Evolutionary conservation across 1,284 basidiomycete species (phyloP), one percentile per base, ranked within the genome.

Genomic region (Malassezia cuniculi): DNA sequence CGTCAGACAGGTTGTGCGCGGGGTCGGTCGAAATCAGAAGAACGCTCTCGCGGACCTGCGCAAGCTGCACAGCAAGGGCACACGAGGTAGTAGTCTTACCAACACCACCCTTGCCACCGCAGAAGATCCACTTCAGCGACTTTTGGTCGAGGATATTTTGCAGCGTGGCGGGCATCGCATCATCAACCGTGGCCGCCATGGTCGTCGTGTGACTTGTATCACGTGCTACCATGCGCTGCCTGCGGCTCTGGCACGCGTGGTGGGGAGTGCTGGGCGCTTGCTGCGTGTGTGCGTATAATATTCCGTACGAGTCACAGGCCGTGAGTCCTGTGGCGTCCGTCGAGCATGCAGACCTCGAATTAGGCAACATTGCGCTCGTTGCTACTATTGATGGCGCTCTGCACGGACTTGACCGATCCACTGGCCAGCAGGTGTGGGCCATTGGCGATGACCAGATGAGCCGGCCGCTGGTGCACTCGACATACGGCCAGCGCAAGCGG

Each of bases 1-100:
- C 90, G 70, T 97, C 90, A 11, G 89, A 94, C 27, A 99, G 74
- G 70, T 99, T 99, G 73, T 99, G 90, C 27, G 90, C 90, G 9
- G 90, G 93, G 70, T 99, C 90, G 6, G 90, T 99, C 9, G 89
- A 95, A 44, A 66, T 65, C 38, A 66, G 50, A 21, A 66, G 48
- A 5, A 66, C 63, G 30, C 52, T 57, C 40, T 62, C 55, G 31
- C 63, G 54, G 14, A 59, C 57, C 29, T 56, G 47, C 0, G 61
- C 52, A 5, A 66, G 57, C 34, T 65, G 63, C 31, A 62, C 53
- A 14, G 61, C 63, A 5, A 66, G 54, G 16, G 61, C 54, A 31
- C 60, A 65, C 15, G 61, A 62, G 11, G 63, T 66, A 12, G 63
- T 62, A 24, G 63, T 66, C 48, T 66, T 65, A 26, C 63, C 63